Percentiles rank a stretch among this genome's conserved stretches.
Evolutionary conservation across 441 rosid species (phyloP).

Genomic region (Pelargonium citronellum): DNA sequence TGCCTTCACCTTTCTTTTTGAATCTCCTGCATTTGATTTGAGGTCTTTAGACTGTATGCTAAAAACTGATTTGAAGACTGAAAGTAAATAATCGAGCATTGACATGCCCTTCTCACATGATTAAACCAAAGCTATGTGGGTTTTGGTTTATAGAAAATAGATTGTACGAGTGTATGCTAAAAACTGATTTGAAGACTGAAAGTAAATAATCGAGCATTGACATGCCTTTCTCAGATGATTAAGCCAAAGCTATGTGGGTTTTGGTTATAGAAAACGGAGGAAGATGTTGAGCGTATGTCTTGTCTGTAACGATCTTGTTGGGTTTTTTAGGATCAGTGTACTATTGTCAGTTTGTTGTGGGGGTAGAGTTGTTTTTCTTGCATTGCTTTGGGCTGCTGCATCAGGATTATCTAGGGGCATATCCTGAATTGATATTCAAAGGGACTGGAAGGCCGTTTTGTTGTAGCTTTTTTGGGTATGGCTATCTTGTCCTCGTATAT

Average conservation of each 20-base stretch:
- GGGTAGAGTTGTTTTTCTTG: neutral
- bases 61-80: neutral
- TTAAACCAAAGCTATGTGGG: neutral
- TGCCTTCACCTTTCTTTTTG: neutral
- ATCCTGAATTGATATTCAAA: neutral
- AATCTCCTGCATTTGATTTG: neutral
- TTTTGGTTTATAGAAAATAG: too few species aligned
- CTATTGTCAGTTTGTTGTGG: neutral
- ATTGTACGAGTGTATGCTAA: neutral
- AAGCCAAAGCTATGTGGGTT: neutral
- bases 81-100: constrained; percentile 1
- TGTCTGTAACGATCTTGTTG: neutral
- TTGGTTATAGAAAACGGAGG: neutral
- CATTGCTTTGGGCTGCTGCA: neutral
- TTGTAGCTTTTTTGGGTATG: neutral
- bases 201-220: constrained; percentile 1
- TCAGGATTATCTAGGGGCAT: neutral
- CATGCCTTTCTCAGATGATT: neutral
- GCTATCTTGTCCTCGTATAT: neutral
- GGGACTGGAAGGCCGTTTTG: neutral
- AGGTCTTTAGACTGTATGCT: neutral
- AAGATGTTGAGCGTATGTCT: neutral
- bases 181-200: neutral
- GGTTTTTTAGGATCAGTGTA: neutral
- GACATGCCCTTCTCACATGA: neutral